Evolutionary conservation across 2,329 filamentous ascomycete genomes (phyloP).

Genomic region (Pseudogymnoascus sp.): DNA sequence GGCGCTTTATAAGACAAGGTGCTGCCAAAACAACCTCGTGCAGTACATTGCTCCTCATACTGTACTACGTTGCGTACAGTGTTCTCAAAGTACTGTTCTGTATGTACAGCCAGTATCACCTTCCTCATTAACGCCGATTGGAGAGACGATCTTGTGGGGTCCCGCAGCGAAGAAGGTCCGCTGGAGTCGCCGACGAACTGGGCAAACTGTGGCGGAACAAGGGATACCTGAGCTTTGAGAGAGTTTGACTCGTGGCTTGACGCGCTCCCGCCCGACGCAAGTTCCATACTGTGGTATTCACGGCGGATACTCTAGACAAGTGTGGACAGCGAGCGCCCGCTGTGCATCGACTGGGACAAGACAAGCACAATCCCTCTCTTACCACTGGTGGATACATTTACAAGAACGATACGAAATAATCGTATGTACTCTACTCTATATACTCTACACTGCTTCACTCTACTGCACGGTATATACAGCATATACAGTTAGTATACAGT

Average conservation of each 20-base stretch:
- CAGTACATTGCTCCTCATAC: constrained; percentile 1
- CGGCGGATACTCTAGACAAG: constrained; percentile 1
- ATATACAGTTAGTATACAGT: too few relatives aligned
- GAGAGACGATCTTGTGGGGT: constrained; percentile 6
- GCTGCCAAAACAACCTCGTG: constrained; percentile 4
- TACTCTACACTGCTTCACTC: neutral
- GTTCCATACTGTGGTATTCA: constrained; percentile 7
- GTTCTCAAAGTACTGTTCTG: neutral
- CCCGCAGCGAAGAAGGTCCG: constrained; percentile 1
- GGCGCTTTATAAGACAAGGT: constrained; percentile 1
- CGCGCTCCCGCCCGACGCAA: neutral
- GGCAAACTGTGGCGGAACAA: constrained; percentile 6
- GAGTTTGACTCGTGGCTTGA: constrained; percentile 8
- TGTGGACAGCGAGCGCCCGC: neutral
- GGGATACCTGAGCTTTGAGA: neutral
- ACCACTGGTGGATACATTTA: neutral
- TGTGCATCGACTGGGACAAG: constrained; percentile 6
- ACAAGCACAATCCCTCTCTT: neutral
- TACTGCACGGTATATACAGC: neutral
- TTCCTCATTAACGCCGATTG: constrained; percentile 7
- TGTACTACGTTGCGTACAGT: constrained; percentile 5
- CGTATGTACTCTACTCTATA: neutral
- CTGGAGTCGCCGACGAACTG: constrained; percentile 4
- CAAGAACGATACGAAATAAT: neutral
- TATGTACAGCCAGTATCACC: neutral